phyloP scores from a whole-genome alignment of 495 filamentous ascomycete species.

The Monascus purpureus region DNA sequence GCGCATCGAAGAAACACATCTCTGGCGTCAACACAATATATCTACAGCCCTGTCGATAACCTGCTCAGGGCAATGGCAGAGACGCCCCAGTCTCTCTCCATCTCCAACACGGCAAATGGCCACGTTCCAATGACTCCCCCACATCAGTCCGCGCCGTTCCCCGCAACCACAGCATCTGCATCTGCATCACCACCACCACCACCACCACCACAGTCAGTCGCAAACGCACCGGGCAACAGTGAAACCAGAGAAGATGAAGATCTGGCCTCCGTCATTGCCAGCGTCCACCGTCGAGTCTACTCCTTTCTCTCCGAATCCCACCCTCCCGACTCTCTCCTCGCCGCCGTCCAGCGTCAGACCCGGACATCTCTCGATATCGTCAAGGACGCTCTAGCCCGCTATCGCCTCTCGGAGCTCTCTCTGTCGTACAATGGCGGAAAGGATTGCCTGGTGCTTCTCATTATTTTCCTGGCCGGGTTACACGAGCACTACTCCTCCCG shows the following conservation, averaged over 20 bases:
- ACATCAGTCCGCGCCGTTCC: neutral
- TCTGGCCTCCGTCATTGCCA: slow-evolving; percentile 37
- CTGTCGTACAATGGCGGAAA: slow-evolving; percentile 97
- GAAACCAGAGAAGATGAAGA: neutral
- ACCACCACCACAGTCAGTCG: neutral
- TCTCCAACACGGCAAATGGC: neutral
- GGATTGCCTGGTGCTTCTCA: slow-evolving; percentile 88
- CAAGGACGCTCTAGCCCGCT: slow-evolving; percentile 52
- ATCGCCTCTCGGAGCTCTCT: slow-evolving; percentile 64
- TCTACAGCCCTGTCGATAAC: too few relatives aligned
- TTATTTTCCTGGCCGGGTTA: slow-evolving; percentile 70
- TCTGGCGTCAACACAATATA: too few relatives aligned
- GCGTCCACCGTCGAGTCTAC: slow-evolving; percentile 48
- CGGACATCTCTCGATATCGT: slow-evolving; percentile 57
- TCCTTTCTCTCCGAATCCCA: slow-evolving; percentile 52
- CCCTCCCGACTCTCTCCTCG: slow-evolving; percentile 39
- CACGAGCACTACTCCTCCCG: slow-evolving; percentile 9
- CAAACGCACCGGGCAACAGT: neutral
- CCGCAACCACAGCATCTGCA: neutral
- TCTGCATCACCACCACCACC: neutral
- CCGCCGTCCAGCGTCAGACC: slow-evolving; percentile 58
- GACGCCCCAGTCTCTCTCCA: neutral
- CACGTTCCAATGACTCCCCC: neutral
- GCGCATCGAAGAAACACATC: too few relatives aligned
- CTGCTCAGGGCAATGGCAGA: too few relatives aligned